Conservation (phyloP, 2,329 filamentous ascomycete genomes). For the Fusarium illudens region DNA sequence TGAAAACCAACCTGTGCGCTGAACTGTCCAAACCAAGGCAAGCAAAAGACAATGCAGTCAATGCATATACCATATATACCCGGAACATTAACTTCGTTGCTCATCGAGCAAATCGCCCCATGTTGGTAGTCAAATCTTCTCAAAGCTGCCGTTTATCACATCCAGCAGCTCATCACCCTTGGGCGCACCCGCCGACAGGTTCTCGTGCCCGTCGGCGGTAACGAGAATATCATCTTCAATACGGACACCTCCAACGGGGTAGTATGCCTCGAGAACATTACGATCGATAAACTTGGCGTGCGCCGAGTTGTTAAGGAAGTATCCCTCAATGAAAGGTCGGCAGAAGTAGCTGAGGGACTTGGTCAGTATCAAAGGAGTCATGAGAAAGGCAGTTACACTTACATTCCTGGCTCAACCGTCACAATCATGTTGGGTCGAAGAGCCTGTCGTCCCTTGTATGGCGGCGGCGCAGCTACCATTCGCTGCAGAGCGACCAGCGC, state of each 20-base stretch:
- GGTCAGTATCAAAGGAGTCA: neutral
- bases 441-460: conserved; percentile 48
- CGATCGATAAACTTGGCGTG: conserved; percentile 72
- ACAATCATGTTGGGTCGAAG: conserved; percentile 73
- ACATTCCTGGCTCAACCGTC: conserved; percentile 81
- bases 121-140: conserved; percentile 31
- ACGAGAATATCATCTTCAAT: conserved; percentile 93
- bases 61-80: conserved; percentile 2
- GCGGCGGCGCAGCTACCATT: conserved; percentile 38
- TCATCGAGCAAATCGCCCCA: neutral
- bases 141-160: conserved; percentile 59
- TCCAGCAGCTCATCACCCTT: conserved; percentile 77
- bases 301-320: conserved; percentile 66
- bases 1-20: neutral
- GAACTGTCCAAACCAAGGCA: neutral
- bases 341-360: conserved; percentile 71
- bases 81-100: neutral
- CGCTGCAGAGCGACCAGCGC: conserved; percentile 45
- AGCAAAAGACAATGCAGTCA: neutral
- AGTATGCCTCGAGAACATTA: conserved; percentile 72
- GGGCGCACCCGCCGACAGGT: conserved; percentile 76
- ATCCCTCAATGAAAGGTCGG: conserved; percentile 74
- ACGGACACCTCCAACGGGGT: conserved; percentile 84
- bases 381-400: conserved; percentile 39
- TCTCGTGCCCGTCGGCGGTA: conserved; percentile 80